Evolutionary conservation across 805 yeast genomes (phyloP).

Genomic region (Limtongia smithiae): DNA sequence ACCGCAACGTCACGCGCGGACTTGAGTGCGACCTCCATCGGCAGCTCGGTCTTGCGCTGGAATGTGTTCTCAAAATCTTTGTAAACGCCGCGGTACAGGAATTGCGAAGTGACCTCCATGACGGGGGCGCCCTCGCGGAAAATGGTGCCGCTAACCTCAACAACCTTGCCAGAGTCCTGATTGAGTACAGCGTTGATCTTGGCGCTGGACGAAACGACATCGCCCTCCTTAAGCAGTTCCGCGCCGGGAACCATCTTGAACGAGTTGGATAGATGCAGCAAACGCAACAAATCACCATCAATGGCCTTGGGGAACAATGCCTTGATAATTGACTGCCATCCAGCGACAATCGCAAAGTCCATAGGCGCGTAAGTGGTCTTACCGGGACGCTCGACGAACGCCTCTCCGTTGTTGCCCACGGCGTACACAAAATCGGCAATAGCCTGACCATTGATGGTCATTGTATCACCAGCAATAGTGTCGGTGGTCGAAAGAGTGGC

Average conservation of each 20-base stretch:
- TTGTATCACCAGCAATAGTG: slow-evolving; percentile 65
- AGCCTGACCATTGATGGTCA: slow-evolving; percentile 66
- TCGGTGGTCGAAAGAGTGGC: slow-evolving; percentile 63
- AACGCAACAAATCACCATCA: slow-evolving; percentile 91
- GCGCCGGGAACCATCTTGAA: slow-evolving; percentile 93
- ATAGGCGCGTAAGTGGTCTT: slow-evolving; percentile 88
- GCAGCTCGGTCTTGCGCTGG: slow-evolving; percentile 81
- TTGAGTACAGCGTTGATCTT: slow-evolving; percentile 83
- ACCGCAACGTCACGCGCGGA: slow-evolving; percentile 89
- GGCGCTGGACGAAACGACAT: slow-evolving; percentile 76
- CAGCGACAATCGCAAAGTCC: slow-evolving; percentile 98
- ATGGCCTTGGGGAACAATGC: slow-evolving; percentile 96
- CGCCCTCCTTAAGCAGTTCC: slow-evolving; percentile 82
- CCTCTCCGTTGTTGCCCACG: slow-evolving; percentile 95
- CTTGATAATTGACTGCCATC: slow-evolving; percentile 97
- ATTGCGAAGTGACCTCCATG: slow-evolving; percentile 90
- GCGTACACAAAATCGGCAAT: slow-evolving; percentile 94
- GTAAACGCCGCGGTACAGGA: slow-evolving; percentile 94
- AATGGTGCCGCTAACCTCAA: slow-evolving; percentile 89
- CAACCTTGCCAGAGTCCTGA: slow-evolving; percentile 90
- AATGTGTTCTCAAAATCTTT: slow-evolving; percentile 86
- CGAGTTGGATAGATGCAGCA: slow-evolving; percentile 93
- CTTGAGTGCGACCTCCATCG: slow-evolving; percentile 70
- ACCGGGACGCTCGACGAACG: slow-evolving; percentile 84
- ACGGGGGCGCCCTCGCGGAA: slow-evolving; percentile 73